Evolutionary conservation across 495 filamentous ascomycete species (phyloP), one percentile per base, ranked within the genome.

Genomic region (Hypoxylon fragiforme): DNA sequence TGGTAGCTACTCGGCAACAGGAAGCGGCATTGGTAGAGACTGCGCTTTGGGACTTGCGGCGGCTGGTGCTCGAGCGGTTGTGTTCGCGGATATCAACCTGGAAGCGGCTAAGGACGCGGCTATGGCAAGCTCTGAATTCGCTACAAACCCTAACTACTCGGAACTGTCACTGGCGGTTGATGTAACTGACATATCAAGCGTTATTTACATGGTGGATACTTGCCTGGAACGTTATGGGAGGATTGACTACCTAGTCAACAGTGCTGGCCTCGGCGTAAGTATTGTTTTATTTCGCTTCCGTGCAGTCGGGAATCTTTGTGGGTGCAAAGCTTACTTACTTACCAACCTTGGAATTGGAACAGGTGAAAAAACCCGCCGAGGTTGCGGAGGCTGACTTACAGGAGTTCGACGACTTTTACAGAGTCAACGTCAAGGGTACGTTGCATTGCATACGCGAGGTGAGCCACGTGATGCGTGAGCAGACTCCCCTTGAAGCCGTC

Each of bases 191-290:
- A 32, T 52, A n/a, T 48, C 39, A 4, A 60, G 53, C 1, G 68
- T 73, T 8, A 47, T 64, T 11, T 13, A 14, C 3, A 65, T 70
- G 62, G 50, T 69, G 0, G 34, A 48, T 4, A n/a, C 48, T 9
- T 46, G 40, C n/a, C 48, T 55, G 14, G 44, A 45, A 5, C 38
- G 7, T 2, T 72, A 70, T 57, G 57, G 53, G 7, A 57, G 68
- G 30, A 57, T 73, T 1, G 71, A 73, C 40, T 72, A 70, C 38
- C 48, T 50, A 8, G 50, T 73, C 13, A 67, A 73, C 38, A 50
- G 62, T 19, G 71, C 68, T 5, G 69, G 69, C n/a, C n/a, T n/a
- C n/a, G n/a, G n/a, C n/a, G n/a, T n/a, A n/a, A n/a, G n/a, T n/a
- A n/a, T n/a, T n/a, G n/a, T n/a, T n/a, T n/a, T n/a, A n/a, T n/a